Evolutionary conservation across 2,329 filamentous ascomycete genomes (phyloP).

Genomic region (Sclerotinia sclerotiorum): DNA sequence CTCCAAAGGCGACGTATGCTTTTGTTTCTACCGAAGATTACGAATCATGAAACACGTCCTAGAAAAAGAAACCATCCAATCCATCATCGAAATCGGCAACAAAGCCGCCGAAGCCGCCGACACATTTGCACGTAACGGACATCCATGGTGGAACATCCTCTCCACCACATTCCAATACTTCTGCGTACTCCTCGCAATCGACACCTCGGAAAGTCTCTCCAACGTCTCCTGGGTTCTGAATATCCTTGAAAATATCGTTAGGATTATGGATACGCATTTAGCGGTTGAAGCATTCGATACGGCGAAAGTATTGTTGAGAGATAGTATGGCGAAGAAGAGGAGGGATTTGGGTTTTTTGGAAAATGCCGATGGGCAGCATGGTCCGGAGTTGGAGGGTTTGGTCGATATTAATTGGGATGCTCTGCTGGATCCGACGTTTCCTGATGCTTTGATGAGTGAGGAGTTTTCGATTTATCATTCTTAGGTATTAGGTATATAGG

Average conservation of each 20-base stretch:
- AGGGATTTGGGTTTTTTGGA: conserved; percentile 29
- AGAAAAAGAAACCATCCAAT: conserved; percentile 11
- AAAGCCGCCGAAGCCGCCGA: conserved; percentile 28
- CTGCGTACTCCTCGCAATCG: conserved; percentile 32
- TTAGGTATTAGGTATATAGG: not conserved
- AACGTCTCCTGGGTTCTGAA: conserved; percentile 30
- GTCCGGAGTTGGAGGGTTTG: conserved; percentile 15
- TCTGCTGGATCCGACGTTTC: conserved; percentile 28
- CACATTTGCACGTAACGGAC: conserved; percentile 24
- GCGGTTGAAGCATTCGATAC: conserved; percentile 32
- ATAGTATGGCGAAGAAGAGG: conserved; percentile 28
- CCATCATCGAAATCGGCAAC: conserved; percentile 14
- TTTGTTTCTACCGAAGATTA: conserved; percentile 32
- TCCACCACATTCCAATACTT: conserved; percentile 31
- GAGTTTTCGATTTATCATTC: conserved; percentile 18
- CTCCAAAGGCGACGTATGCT: conserved; percentile 31
- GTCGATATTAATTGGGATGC: conserved; percentile 33
- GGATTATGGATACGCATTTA: conserved; percentile 27
- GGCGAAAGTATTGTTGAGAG: conserved; percentile 31
- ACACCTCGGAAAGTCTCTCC: conserved; percentile 29
- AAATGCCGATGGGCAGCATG: conserved; percentile 16
- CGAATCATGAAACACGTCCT: conserved; percentile 19
- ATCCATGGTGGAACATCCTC: conserved; percentile 35
- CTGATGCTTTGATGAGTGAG: conserved; percentile 19
- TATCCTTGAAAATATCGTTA: conserved; percentile 27